Conservation (phyloP, 2,329 filamentous ascomycete species). For the Fusarium metavorans region DNA sequence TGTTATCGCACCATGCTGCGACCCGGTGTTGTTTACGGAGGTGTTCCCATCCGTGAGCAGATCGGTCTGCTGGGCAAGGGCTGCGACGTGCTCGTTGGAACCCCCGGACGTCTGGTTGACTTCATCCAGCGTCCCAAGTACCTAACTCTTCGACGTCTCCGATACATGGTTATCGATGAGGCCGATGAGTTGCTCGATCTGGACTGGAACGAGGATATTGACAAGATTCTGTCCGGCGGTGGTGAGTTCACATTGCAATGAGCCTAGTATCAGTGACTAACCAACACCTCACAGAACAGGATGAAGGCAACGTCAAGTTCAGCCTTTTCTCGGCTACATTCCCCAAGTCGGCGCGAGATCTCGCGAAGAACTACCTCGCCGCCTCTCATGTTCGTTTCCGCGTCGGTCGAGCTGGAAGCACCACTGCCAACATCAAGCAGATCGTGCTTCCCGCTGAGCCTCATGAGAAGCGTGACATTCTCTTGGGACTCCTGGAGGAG, state of each 20-base stretch:
- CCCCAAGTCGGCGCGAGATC: conserved; percentile 79
- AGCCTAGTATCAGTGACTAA: conserved; percentile 14
- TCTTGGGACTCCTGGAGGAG: conserved; percentile 79
- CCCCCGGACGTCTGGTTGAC: conserved; percentile 87
- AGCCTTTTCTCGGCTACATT: conserved; percentile 97
- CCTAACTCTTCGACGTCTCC: conserved; percentile 80
- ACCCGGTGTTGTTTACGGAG: conserved; percentile 90
- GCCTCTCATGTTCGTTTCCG: conserved; percentile 82
- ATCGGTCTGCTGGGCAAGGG: conserved; percentile 80
- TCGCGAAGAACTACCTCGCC: conserved; percentile 82
- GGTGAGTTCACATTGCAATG: conserved; percentile 66
- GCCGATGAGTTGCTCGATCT: conserved; percentile 89
- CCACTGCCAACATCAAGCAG: conserved; percentile 86
- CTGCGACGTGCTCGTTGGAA: conserved; percentile 89
- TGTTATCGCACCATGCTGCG: conserved; percentile 97
- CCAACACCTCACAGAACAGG: conserved; percentile 69
- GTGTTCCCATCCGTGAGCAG: conserved; percentile 78
- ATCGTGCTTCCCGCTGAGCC: conserved; percentile 76
- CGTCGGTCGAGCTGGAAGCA: conserved; percentile 87
- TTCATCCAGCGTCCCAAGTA: conserved; percentile 80
- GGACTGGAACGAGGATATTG: conserved; percentile 83
- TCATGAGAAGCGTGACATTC: conserved; percentile 74
- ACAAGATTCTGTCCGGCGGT: conserved; percentile 81
- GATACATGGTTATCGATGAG: conserved; percentile 89
- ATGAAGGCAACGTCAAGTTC: conserved; percentile 76